A percentile compares a stretch with the other conserved stretches of the same genome.
These are phyloP conservation scores for Collybia sordida DNA, from an alignment of 768 basidiomycete genomes.

Conservation along the genomic window DNA sequence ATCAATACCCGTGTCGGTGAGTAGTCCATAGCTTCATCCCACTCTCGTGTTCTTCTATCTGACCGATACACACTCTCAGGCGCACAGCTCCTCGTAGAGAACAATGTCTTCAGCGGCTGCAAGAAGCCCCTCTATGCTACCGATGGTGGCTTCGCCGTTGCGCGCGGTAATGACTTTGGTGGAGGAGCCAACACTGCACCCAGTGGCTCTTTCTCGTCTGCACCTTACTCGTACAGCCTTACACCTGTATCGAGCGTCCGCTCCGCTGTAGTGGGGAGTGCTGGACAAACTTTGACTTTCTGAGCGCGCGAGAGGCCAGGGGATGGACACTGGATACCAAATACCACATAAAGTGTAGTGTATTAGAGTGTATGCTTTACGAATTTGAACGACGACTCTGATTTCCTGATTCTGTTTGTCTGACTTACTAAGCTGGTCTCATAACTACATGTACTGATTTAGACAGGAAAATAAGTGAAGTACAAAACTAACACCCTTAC, in stretches of 20 bases:
- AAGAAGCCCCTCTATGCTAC: conserved; percentile 40
- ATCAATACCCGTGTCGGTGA: conserved; percentile 41
- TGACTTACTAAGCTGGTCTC: too few species aligned
- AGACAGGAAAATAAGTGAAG: too few species aligned
- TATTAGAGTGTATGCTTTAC: too few species aligned
- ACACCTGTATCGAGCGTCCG: conserved; percentile 23
- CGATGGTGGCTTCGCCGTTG: conserved; percentile 40
- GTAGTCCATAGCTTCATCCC: not conserved
- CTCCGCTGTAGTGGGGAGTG: conserved; percentile 24
- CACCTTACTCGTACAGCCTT: conserved; percentile 34
- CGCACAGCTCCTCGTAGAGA: conserved; percentile 46
- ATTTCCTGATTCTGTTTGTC: too few species aligned
- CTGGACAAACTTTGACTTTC: conserved; percentile 30
- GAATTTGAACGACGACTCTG: too few species aligned
- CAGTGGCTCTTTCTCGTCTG: conserved; percentile 28
- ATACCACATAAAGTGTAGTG: too few species aligned
- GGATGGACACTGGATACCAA: too few species aligned
- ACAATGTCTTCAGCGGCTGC: conserved; percentile 43
- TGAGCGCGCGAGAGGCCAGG: too few species aligned
- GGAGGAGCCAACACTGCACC: conserved; percentile 30
- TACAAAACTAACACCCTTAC: too few species aligned
- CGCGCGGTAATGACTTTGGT: conserved; percentile 35
- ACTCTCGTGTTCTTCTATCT: not conserved
- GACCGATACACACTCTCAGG: conserved; percentile 16
- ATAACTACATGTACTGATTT: too few species aligned